Base-by-base conservation (phyloP, 2,329 filamentous ascomycete species). In the Eutypa lata region DNA sequence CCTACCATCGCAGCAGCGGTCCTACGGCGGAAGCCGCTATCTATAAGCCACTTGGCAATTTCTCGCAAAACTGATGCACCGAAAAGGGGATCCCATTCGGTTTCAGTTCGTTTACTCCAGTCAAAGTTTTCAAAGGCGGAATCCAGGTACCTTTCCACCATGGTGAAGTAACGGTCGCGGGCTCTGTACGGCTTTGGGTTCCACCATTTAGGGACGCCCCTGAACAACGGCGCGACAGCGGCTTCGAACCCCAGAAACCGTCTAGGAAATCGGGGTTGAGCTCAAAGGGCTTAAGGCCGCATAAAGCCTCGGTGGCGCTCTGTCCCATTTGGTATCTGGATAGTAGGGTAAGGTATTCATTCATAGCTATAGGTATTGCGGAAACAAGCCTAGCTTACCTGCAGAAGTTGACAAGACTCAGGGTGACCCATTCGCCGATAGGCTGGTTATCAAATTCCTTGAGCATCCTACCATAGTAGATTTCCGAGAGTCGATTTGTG, bases 1-100 rank as follows among this genome's bases (percentile, higher is more conserved):
- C n/a, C n/a, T n/a, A n/a, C n/a, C n/a, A n/a, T n/a, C n/a, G n/a
- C n/a, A n/a, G n/a, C n/a, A 38, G 35, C 35, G 16, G 24, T 4
- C 53, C 28, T 2, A 44, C 43, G 24, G 48, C 46, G 2, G 49
- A 66, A 61, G 0, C 56, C 59, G 1, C 19, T 33, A 0, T 60
- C 56, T 3, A 57, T 52, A 3, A 61, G 46, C 58, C 62, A 66
- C 22, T 53, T 60, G 1, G 55, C 48, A 2, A 56, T 47, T 44
- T 60, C 51, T 3, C 66, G 60, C 16, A 49, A 51, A 21, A 63
- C 55, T 3, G 57, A 55, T 2, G 60, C 57, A 2, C 68, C 68
- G 11, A 64, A 64, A 16, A 55, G 48, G 1, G 63, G 61, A n/a
- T 71, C 68, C 65, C 65, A 70, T 7, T 58, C 49, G 0, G 50